Percentiles rank a stretch among this genome's conserved stretches.
These are phyloP conservation scores for Calocybe cyanea DNA, from an alignment of 768 basidiomycete species.

Conservation along the genomic window DNA sequence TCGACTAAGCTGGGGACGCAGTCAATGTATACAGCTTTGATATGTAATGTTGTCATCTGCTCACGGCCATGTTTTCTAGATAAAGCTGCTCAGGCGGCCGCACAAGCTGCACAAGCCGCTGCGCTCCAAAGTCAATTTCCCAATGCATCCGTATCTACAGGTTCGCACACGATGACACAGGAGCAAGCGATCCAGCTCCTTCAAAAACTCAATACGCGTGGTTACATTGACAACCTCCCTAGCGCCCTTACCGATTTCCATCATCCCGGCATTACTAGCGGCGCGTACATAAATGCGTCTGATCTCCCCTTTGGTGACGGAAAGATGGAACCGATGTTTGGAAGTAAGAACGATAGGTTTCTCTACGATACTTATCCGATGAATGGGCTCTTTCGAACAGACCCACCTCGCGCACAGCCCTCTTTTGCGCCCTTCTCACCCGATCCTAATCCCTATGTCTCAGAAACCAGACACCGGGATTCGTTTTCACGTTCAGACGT, in stretches of 20 bases:
- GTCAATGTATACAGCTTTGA: conserved; percentile 64
- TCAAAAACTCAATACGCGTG: conserved; percentile 48
- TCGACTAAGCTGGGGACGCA: conserved; percentile 89
- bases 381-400: conserved; percentile 24
- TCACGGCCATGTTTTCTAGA: conserved; percentile 38
- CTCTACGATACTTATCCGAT: conserved; percentile 17
- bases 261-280: conserved; percentile 8
- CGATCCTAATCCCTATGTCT: conserved; percentile 51
- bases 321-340: conserved; percentile 17
- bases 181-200: conserved; percentile 64
- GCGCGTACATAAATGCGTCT: conserved; percentile 7
- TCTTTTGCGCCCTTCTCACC: conserved; percentile 80
- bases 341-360: conserved; percentile 16
- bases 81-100: conserved; percentile 88
- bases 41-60: not conserved
- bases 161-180: conserved; percentile 39
- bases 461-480: conserved; percentile 33
- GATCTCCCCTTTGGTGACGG: conserved; percentile 11
- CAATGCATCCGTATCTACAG: conserved; percentile 17
- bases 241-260: conserved; percentile 10
- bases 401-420: conserved; percentile 32
- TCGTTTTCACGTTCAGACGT: conserved; percentile 35
- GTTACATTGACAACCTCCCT: conserved; percentile 26
- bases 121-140: conserved; percentile 50
- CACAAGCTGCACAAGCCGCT: conserved; percentile 75